Evolutionary conservation across 495 filamentous ascomycete genomes (phyloP).

Genomic region (Penicillium silybi): DNA sequence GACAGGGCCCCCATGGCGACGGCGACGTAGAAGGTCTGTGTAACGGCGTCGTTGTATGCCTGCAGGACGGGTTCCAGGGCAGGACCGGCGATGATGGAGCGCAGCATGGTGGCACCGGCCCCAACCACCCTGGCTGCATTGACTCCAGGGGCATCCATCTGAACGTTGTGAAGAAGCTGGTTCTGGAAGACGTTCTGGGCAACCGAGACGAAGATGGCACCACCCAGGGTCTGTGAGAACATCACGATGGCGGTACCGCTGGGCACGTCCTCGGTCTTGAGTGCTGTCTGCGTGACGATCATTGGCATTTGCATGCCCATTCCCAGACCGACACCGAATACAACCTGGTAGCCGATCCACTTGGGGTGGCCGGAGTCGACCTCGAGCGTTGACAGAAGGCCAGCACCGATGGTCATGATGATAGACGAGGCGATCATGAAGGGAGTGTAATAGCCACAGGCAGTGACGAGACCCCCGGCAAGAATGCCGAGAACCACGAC

Average conservation of each 20-base stretch:
- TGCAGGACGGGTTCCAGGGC: conserved; percentile 51
- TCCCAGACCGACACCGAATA: conserved; percentile 68
- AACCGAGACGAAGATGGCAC: conserved; percentile 70
- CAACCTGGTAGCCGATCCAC: conserved; percentile 79
- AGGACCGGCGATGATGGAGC: conserved; percentile 40
- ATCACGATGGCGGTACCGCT: conserved; percentile 63
- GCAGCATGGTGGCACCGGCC: conserved; percentile 67
- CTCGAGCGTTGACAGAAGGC: conserved; percentile 62
- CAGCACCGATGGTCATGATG: conserved; percentile 62
- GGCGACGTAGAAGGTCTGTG: conserved; percentile 63
- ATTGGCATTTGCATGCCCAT: conserved; percentile 64
- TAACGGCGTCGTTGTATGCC: conserved; percentile 71
- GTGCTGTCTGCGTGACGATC: conserved; percentile 66
- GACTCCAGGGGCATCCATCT: conserved; percentile 44
- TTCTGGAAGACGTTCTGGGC: conserved; percentile 77
- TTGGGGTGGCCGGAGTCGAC: conserved; percentile 45
- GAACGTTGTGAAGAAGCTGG: conserved; percentile 57
- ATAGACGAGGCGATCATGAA: conserved; percentile 61
- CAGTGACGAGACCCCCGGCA: conserved; percentile 56
- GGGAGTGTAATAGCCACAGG: conserved; percentile 71
- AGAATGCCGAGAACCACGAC: conserved; percentile 59
- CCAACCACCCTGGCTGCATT: conserved; percentile 47
- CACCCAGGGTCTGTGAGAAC: conserved; percentile 69
- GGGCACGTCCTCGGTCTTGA: conserved; percentile 58
- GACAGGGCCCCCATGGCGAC: conserved; percentile 59